Conservation (phyloP, 176 grass and related monocot genomes). For the Typha latifolia region DNA sequence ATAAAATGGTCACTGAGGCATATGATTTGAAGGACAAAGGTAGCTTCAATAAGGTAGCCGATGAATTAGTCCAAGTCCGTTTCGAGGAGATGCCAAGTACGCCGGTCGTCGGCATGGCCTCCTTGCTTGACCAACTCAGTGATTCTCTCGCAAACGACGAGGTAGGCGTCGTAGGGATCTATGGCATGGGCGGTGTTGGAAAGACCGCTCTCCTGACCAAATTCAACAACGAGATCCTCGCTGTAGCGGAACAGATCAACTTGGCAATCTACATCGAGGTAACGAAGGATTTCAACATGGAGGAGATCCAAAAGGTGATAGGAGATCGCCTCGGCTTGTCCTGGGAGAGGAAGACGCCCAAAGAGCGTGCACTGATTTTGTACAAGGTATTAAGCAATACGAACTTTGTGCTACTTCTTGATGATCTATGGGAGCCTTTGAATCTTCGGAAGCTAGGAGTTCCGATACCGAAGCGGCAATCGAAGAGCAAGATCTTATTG, state of each 20-base stretch:
- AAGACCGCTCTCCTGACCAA: slow-evolving; percentile 79
- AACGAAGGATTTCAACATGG: slow-evolving; percentile 32
- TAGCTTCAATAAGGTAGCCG: slow-evolving; percentile 58
- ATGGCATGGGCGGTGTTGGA: slow-evolving; percentile 75
- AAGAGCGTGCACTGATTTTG: slow-evolving; percentile 50
- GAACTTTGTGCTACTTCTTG: slow-evolving; percentile 71
- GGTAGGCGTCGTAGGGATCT: slow-evolving; percentile 58
- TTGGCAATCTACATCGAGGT: slow-evolving; percentile 68
- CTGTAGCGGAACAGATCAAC: slow-evolving; percentile 33
- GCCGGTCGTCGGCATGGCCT: slow-evolving; percentile 49
- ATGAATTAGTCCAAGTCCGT: slow-evolving; percentile 66
- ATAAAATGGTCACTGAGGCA: slow-evolving; percentile 44
- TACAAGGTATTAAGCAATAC: slow-evolving; percentile 79
- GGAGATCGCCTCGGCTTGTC: slow-evolving; percentile 56
- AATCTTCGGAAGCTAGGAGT: slow-evolving; percentile 62
- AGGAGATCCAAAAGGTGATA: slow-evolving; percentile 57
- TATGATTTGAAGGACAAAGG: slow-evolving; percentile 38
- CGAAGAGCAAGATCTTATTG: slow-evolving; percentile 72
- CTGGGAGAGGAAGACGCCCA: slow-evolving; percentile 66
- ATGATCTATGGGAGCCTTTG: slow-evolving; percentile 82
- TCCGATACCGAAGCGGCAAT: slow-evolving; percentile 52
- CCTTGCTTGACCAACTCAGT: slow-evolving; percentile 41
- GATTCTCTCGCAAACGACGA: slow-evolving; percentile 25
- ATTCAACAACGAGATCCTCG: slow-evolving; percentile 78
- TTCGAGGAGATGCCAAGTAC: slow-evolving; percentile 78